phyloP scores from a whole-genome alignment of 1,139 yeast species.

The Geotrichum restrictum region DNA sequence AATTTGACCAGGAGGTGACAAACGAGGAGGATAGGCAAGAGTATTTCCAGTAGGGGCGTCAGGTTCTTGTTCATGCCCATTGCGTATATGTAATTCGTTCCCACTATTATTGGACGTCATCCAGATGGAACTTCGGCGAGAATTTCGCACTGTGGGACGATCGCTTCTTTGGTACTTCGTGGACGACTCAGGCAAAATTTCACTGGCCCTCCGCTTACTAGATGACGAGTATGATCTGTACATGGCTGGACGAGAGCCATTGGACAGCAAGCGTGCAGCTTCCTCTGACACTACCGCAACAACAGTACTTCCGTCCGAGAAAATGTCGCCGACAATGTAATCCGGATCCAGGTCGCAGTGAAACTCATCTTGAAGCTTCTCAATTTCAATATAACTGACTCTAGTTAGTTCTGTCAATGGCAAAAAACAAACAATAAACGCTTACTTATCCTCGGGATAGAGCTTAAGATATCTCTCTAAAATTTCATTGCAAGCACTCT shows the following conservation, averaged over 20 bases:
- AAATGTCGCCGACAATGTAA: slow-evolving; percentile 58
- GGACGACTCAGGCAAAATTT: slow-evolving; percentile 4
- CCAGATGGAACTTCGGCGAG: slow-evolving; percentile 13
- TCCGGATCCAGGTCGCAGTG: slow-evolving; percentile 78
- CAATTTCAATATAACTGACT: slow-evolving; percentile 41
- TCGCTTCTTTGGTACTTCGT: neutral
- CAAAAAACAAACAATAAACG: neutral
- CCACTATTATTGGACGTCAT: slow-evolving; percentile 8
- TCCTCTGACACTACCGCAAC: slow-evolving; percentile 17
- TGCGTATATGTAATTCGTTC: neutral
- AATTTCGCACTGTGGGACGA: neutral
- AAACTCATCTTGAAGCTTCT: slow-evolving; percentile 58
- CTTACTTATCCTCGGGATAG: slow-evolving; percentile 52
- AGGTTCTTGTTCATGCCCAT: neutral
- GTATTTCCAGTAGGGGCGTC: neutral
- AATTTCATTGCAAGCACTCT: slow-evolving; percentile 51
- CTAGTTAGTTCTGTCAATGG: neutral
- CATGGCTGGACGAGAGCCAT: neutral
- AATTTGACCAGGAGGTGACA: slow-evolving; percentile 3
- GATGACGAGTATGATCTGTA: slow-evolving; percentile 12
- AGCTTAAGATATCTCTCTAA: slow-evolving; percentile 51
- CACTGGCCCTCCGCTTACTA: slow-evolving; percentile 12
- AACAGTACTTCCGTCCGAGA: slow-evolving; percentile 52
- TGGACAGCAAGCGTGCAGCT: neutral
- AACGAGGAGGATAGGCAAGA: neutral